Conservation (phyloP, 2,329 filamentous ascomycete species). For the Xylaria sp. region DNA sequence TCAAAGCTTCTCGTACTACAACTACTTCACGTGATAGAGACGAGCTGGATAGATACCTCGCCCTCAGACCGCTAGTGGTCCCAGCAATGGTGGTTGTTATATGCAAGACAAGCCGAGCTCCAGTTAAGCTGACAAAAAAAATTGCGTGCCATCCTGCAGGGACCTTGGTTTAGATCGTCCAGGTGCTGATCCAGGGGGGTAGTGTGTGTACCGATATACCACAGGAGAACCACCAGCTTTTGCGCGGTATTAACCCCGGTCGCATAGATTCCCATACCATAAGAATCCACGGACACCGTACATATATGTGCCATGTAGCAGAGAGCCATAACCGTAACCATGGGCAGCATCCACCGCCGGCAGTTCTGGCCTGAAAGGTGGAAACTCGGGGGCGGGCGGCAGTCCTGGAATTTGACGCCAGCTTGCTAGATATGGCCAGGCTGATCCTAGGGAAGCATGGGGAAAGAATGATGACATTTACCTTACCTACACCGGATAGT, state of each 20-base stretch:
- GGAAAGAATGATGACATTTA: background rate
- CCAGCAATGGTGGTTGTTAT: background rate
- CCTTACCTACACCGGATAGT: background rate
- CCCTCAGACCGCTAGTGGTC: background rate
- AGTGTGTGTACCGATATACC: background rate
- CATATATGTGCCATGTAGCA: no score
- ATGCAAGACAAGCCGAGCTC: conserved; percentile 1
- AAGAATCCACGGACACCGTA: background rate
- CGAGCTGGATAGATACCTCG: background rate
- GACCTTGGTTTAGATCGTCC: background rate
- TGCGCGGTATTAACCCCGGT: conserved; percentile 9
- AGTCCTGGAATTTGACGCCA: background rate
- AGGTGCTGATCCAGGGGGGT: background rate
- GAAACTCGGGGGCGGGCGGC: background rate
- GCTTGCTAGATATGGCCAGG: background rate
- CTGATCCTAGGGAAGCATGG: no score
- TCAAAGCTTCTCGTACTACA: background rate
- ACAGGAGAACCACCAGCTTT: background rate
- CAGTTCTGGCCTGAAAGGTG: background rate
- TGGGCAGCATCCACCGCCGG: background rate
- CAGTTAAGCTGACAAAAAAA: conserved; percentile 25
- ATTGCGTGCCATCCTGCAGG: conserved; percentile 13
- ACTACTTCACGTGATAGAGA: background rate
- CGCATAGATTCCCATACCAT: conserved; percentile 1
- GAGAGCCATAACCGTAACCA: background rate